A percentile compares a stretch with the other conserved stretches of the same genome.
Evolutionary conservation across 2,329 filamentous ascomycete species (phyloP).

Genomic region (Emericellopsis atlantica): DNA sequence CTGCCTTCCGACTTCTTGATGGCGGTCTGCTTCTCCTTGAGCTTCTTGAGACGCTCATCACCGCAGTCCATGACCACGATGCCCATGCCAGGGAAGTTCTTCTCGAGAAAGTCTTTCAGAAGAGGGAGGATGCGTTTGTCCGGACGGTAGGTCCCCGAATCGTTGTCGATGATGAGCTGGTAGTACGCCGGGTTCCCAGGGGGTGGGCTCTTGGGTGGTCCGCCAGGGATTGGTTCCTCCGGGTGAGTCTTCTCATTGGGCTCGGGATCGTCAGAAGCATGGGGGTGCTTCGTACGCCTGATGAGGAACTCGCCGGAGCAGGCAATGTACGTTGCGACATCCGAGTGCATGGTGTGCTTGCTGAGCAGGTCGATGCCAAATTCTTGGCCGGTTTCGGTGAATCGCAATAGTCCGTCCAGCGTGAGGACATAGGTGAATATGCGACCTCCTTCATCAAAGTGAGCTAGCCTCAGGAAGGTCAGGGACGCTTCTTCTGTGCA

Average conservation of each 20-base stretch:
- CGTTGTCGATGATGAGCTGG: conserved; percentile 88
- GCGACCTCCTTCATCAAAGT: conserved; percentile 74
- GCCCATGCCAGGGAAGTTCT: conserved; percentile 66
- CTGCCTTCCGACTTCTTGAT: conserved; percentile 54
- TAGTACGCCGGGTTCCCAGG: conserved; percentile 47
- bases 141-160: conserved; percentile 85
- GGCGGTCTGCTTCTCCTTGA: conserved; percentile 67
- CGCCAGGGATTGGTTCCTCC: conserved; percentile 29
- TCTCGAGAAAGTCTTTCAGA: conserved; percentile 56
- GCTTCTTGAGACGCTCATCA: conserved; percentile 55
- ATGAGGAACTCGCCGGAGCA: conserved; percentile 92
- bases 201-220: conserved; percentile 27
- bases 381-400: conserved; percentile 91
- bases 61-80: conserved; percentile 68
- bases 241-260: conserved; percentile 38
- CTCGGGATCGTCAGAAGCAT: conserved; percentile 22
- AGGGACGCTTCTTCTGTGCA: conserved; percentile 60
- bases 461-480: conserved; percentile 74
- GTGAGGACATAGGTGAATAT: conserved; percentile 90
- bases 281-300: conserved; percentile 45
- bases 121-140: conserved; percentile 64
- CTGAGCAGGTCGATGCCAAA: conserved; percentile 87
- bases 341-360: conserved; percentile 95
- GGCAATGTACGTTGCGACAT: conserved; percentile 83
- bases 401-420: conserved; percentile 73